Evolutionary conservation across 192 early-diverging fungal genomes (phyloP).

Genomic region (Piromyces finnis): DNA sequence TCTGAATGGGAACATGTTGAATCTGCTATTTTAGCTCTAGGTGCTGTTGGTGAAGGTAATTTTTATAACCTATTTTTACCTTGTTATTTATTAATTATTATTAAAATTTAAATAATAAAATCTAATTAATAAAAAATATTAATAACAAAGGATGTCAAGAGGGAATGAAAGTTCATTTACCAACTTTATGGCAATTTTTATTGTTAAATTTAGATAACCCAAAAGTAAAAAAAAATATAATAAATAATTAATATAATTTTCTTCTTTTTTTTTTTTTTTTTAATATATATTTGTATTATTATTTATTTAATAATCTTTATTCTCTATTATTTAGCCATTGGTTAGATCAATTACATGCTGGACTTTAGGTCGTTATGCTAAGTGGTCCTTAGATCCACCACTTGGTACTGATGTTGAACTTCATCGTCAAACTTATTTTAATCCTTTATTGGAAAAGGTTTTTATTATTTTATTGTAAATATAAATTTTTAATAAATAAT

Average conservation of each 20-base stretch:
- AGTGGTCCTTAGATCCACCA: constrained; percentile 29
- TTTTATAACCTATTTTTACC: too few relatives aligned
- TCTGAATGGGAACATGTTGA: constrained; percentile 83
- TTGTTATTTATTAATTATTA: not conserved
- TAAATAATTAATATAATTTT: too few relatives aligned
- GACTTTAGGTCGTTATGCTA: constrained; percentile 85
- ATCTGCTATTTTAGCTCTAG: constrained; percentile 88
- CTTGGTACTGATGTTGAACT: not conserved
- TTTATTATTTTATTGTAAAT: constrained; percentile 5
- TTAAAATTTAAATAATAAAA: not conserved
- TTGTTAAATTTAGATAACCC: constrained; percentile 58
- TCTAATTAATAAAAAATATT: not conserved
- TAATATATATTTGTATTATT: not conserved
- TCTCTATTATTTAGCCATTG: constrained; percentile 39
- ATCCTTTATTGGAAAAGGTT: constrained; percentile 62
- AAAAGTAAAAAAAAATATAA: constrained; percentile 38
- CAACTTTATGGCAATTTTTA: constrained; percentile 71
- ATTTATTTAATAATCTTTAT: not conserved
- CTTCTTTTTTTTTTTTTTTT: too few relatives aligned
- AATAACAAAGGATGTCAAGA: constrained; percentile 42
- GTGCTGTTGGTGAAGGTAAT: constrained; percentile 84
- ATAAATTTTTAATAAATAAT: too few relatives aligned
- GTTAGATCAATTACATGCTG: constrained; percentile 97
- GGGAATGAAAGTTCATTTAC: constrained; percentile 79
- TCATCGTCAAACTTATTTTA: constrained; percentile 52